Conservation (phyloP, 1,284 basidiomycete species). For the Xerocomus nothofagi region DNA sequence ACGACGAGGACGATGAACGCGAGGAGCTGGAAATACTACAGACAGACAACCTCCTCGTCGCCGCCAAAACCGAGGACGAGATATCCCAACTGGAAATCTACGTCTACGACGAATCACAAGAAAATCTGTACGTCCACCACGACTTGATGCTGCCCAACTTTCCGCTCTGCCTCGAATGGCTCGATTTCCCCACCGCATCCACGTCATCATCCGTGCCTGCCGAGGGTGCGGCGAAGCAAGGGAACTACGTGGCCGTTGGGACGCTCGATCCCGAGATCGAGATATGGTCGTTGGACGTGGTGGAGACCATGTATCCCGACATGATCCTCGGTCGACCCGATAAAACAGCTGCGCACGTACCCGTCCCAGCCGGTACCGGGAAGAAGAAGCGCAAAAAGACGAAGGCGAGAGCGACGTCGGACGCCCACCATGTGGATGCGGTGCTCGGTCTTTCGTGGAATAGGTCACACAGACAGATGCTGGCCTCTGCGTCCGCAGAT, state of each 20-base stretch:
- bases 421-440: constrained; percentile 89
- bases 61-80: constrained; percentile 96
- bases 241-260: constrained; percentile 95
- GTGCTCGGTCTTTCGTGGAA: constrained; percentile 95
- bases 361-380: constrained; percentile 76
- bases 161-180: constrained; percentile 98
- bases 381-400: constrained; percentile 95
- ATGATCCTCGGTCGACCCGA: constrained; percentile 89
- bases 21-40: constrained; percentile 90
- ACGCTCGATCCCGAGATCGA: constrained; percentile 98
- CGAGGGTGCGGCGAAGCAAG: constrained; percentile 46
- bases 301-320: constrained; percentile 94
- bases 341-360: constrained; percentile 78
- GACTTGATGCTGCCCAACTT: constrained; percentile 98
- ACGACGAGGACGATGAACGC: constrained; percentile 81
- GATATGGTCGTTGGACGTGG: constrained; percentile 94
- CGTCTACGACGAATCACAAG: constrained; percentile 89
- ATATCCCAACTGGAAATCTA: constrained; percentile 95
- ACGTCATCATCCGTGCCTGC: constrained; percentile 26
- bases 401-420: constrained; percentile 67
- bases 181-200: constrained; percentile 83
- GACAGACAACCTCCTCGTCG: constrained; percentile 89
- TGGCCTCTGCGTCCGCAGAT: constrained; percentile 93
- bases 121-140: constrained; percentile 96
- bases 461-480: constrained; percentile 80